Evolutionary conservation across 495 filamentous ascomycete species (phyloP).

Genomic region (Aspergillus cavernicola): DNA sequence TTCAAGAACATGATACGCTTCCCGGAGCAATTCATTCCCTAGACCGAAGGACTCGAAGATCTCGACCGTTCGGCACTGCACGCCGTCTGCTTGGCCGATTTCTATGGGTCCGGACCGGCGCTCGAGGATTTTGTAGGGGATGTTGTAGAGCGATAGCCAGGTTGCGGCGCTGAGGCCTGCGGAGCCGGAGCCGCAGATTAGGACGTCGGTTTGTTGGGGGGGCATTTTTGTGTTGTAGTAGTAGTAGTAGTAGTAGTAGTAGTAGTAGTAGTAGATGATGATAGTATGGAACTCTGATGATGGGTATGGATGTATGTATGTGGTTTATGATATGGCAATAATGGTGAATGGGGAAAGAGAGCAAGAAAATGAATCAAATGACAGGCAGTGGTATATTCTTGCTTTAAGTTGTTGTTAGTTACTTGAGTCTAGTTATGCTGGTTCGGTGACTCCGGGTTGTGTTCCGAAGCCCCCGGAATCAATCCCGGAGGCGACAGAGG

Average conservation of each 20-base stretch:
- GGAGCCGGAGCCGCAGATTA: constrained; percentile 66
- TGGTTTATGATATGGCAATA: too few species aligned
- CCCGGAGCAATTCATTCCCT: constrained; percentile 63
- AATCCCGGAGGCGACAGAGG: constrained; percentile 18
- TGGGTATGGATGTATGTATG: too few species aligned
- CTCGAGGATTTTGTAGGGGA: constrained; percentile 63
- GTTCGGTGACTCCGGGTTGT: constrained; percentile 14
- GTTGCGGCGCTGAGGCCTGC: constrained; percentile 66
- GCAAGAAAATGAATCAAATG: background rate
- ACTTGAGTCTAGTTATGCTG: constrained; percentile 12
- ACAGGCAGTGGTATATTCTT: too few species aligned
- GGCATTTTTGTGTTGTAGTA: background rate
- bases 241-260: too few species aligned
- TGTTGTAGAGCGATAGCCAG: constrained; percentile 60
- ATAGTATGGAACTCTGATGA: too few species aligned
- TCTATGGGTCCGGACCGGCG: constrained; percentile 55
- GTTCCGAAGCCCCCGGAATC: constrained; percentile 22
- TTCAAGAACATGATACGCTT: constrained; percentile 69
- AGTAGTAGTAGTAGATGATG: too few species aligned
- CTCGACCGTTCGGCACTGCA: constrained; percentile 77
- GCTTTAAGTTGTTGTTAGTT: too few species aligned
- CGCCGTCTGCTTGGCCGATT: constrained; percentile 75
- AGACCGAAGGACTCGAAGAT: constrained; percentile 77
- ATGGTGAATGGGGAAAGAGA: too few species aligned
- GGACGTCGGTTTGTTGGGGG: too few species aligned